These are phyloP conservation scores for Parafenestella ontariensis DNA, from an alignment of 2,329 filamentous ascomycete genomes.

Conservation along the genomic window DNA sequence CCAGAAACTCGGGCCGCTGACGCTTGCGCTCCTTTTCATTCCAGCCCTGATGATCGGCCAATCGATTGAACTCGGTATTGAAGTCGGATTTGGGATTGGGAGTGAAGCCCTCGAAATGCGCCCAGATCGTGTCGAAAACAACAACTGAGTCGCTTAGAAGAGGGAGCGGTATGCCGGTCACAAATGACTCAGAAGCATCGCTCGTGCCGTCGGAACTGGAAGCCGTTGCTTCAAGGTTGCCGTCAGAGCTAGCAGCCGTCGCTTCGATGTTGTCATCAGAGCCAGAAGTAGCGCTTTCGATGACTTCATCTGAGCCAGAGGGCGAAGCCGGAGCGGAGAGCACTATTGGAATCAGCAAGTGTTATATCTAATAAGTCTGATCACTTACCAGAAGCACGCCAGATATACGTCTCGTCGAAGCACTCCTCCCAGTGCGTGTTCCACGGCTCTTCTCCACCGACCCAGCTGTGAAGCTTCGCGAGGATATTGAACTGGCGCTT, in stretches of 20 bases:
- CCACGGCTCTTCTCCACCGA: constrained; percentile 8
- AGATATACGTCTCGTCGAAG: constrained; percentile 5
- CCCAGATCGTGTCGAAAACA: not conserved
- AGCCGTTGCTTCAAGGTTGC: too few species aligned
- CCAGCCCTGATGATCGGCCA: constrained; percentile 17
- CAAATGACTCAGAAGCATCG: too few species aligned
- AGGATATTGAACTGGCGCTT: constrained; percentile 8
- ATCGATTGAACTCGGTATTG: constrained; percentile 15
- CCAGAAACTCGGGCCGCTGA: constrained; percentile 3
- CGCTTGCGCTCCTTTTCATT: constrained; percentile 1
- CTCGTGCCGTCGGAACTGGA: too few species aligned
- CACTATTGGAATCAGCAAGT: not conserved
- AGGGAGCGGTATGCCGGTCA: too few species aligned
- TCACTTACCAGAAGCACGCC: constrained; percentile 3
- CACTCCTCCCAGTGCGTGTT: not conserved
- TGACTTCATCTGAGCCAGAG: not conserved
- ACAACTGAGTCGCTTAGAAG: too few species aligned
- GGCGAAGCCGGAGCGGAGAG: not conserved
- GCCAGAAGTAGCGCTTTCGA: too few species aligned
- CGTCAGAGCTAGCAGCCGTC: too few species aligned
- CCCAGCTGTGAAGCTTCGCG: constrained; percentile 2
- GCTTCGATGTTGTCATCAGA: too few species aligned
- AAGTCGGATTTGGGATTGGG: constrained; percentile 10
- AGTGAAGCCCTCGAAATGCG: not conserved
- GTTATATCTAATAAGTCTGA: not conserved